Evolutionary conservation across 148 eudicot genomes (phyloP), one percentile per base, ranked within the genome.

Genomic region (Amaranthus hypochondriacus): DNA sequence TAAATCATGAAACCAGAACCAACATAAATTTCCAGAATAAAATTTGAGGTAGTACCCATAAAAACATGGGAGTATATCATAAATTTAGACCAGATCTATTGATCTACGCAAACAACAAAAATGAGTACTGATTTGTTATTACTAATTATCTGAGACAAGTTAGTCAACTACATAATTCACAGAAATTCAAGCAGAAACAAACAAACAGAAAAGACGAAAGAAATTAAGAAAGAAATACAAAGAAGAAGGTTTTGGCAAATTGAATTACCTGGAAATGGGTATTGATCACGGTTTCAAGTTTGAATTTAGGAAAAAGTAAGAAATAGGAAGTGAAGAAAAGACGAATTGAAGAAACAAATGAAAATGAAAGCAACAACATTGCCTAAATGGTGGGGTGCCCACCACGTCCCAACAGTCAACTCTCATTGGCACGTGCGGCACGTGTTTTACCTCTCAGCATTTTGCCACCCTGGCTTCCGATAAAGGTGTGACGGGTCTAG

Each of bases 401-500:
- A 0, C 28, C 52, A 51, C 68, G 56, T 61, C 77, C 64, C 56
- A 66, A 48, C 77, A 18, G 74, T 68, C 66, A 75, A 69, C 58
- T 13, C 77, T 9, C 72, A 47, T 11, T 9, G 67, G 48, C 78
- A 75, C 73, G 78, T 68, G 78, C 68, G 5, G 51, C 78, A 75
- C 73, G 78, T 75, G 78, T 68, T 67, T 50, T 68, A 42, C 54
- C 56, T 58, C 57, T 9, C 12, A 28, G 42, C 78, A 21, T 39
- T 66, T 75, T 75, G 67, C 73, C 78, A 75, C 78, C 67, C 68
- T 68, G 73, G 67, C 65, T 75, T 50, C 39, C 39, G 39, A 28
- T 28, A 28, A 2, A 28, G 39, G 39, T 28, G 39, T 28, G 39
- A 28, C 39, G 39, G 39, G 39, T 28, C 39, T 1, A 28, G 39